phyloP scores from a whole-genome alignment of 306 rosid species.

The Cucurbita ficifolia region DNA sequence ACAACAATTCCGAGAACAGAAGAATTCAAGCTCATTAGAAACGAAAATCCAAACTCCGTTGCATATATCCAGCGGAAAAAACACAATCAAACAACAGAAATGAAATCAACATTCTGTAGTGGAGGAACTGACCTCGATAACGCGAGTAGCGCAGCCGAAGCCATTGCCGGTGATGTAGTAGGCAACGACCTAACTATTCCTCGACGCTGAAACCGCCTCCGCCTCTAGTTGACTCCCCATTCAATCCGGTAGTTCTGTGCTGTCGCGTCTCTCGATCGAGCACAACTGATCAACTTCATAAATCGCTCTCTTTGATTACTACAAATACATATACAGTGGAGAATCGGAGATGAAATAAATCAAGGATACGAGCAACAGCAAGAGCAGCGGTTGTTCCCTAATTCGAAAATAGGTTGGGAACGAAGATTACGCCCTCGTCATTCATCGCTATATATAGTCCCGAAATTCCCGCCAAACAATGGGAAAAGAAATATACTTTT shows the following conservation, averaged over 20 bases:
- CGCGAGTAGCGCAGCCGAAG: slow-evolving; percentile 94
- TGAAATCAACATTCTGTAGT: background rate
- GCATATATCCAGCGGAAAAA: background rate
- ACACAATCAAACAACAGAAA: background rate
- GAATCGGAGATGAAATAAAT: background rate
- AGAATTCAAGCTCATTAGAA: background rate
- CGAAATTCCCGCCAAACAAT: background rate
- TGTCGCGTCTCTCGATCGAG: background rate
- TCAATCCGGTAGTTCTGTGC: background rate
- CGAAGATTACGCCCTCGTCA: background rate
- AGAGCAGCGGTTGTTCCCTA: background rate
- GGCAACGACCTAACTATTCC: slow-evolving; percentile 70
- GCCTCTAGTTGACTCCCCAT: slow-evolving; percentile 62
- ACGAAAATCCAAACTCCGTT: background rate
- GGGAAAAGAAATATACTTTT: background rate
- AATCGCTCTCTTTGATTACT: background rate
- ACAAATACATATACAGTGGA: background rate
- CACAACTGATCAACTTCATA: background rate
- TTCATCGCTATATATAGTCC: background rate
- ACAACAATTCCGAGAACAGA: background rate
- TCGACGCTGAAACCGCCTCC: slow-evolving; percentile 60
- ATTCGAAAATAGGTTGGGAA: background rate
- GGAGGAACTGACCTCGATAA: slow-evolving; percentile 47
- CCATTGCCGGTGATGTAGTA: slow-evolving; percentile 93
- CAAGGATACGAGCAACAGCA: background rate